phyloP scores from a whole-genome alignment of 164 flowering plant species.

The Magnolia sinica region DNA sequence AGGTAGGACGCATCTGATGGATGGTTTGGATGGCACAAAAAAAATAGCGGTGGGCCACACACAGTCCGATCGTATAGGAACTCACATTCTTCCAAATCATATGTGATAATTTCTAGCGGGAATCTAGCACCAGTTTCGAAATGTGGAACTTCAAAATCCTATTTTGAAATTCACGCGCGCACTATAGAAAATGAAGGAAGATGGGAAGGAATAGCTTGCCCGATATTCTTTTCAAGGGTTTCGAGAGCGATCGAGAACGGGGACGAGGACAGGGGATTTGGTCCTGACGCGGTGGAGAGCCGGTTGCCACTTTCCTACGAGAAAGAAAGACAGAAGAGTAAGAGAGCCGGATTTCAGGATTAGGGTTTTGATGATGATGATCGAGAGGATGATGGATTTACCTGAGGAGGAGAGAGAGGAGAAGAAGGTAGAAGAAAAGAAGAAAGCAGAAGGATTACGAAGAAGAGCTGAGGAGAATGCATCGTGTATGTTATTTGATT shows the following conservation, averaged over 20 bases:
- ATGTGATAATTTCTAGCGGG: too few relatives aligned
- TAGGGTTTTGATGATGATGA: not conserved
- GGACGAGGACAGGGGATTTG: constrained; percentile 9
- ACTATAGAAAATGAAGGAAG: not conserved
- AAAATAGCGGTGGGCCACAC: too few relatives aligned
- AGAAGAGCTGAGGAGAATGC: not conserved
- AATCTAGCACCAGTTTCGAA: not conserved
- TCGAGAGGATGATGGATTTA: not conserved
- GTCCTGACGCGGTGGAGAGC: not conserved
- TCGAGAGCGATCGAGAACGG: constrained; percentile 45
- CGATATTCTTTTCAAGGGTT: constrained; percentile 48
- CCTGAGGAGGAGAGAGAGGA: not conserved
- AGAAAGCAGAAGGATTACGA: not conserved
- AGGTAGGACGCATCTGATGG: too few relatives aligned
- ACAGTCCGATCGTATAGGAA: too few relatives aligned
- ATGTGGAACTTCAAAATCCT: not conserved
- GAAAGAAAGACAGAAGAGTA: not conserved
- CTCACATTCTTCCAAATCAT: too few relatives aligned
- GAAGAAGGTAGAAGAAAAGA: not conserved
- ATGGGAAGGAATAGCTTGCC: constrained; percentile 22
- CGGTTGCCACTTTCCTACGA: not conserved
- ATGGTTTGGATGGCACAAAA: too few relatives aligned
- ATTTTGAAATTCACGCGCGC: not conserved
- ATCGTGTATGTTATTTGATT: too few relatives aligned
- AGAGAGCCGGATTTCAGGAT: constrained; percentile 1